Evolutionary conservation across 306 rosid genomes (phyloP).

Genomic region (Trifolium subterraneum): DNA sequence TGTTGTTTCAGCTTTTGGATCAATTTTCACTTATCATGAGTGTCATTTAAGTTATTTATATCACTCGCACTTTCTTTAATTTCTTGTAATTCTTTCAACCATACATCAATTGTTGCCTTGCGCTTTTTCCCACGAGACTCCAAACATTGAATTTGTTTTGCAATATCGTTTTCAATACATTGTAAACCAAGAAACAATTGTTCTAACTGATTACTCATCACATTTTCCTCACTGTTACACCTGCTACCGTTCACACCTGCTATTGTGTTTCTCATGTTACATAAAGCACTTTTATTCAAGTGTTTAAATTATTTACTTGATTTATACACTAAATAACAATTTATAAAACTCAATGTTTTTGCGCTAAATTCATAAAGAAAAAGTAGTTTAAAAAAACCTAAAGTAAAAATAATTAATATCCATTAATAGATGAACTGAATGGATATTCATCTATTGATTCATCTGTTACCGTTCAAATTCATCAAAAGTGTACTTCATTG

Average conservation of each 20-base stretch:
- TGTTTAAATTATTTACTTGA: too few species aligned
- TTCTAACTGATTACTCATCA: not conserved
- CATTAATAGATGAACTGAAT: too few species aligned
- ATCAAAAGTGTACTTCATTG: not conserved
- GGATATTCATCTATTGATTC: too few species aligned
- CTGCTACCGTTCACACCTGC: not conserved
- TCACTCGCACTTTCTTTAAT: not conserved
- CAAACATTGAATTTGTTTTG: not conserved
- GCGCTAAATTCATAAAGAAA: too few species aligned
- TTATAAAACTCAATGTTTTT: too few species aligned
- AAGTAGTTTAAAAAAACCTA: too few species aligned
- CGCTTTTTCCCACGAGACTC: slow-evolving; percentile 6
- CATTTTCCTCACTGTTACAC: not conserved
- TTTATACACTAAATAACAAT: too few species aligned
- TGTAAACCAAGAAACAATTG: not conserved
- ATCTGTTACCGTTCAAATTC: too few species aligned
- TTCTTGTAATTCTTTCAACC: not conserved
- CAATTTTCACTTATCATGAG: not conserved
- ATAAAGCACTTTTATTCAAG: not conserved
- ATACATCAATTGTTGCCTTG: not conserved
- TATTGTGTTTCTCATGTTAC: not conserved
- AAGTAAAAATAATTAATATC: too few species aligned
- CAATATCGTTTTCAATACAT: not conserved
- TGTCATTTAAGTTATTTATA: not conserved
- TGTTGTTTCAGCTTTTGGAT: not conserved